A percentile compares a stretch with the other conserved stretches of the same genome.
These are phyloP conservation scores for Lunasporangiospora selenospora DNA, from an alignment of 192 early-diverging fungal genomes.

Conservation along the genomic window DNA sequence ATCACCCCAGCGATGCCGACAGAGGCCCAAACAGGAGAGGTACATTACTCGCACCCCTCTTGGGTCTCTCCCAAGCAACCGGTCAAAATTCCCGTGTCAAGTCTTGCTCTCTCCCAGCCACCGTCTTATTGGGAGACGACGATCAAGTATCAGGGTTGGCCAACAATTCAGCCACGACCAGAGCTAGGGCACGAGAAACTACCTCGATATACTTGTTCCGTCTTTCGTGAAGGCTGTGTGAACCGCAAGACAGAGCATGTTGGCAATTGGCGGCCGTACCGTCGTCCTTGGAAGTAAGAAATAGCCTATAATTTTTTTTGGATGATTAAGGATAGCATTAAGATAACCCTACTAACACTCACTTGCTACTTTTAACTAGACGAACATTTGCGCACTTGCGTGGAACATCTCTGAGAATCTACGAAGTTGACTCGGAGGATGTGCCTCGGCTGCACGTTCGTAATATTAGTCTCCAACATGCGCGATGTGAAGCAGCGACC, in stretches of 20 bases:
- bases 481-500: conserved; percentile 42
- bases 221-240: conserved; percentile 50
- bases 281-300: conserved; percentile 56
- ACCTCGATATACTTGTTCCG: conserved; percentile 55
- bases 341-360: too few relatives aligned
- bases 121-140: conserved; percentile 44
- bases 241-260: conserved; percentile 54
- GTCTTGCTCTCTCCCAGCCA: conserved; percentile 25
- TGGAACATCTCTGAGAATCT: conserved; percentile 49
- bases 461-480: conserved; percentile 44
- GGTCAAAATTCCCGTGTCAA: conserved; percentile 30
- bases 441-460: conserved; percentile 38
- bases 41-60: too few relatives aligned
- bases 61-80: too few relatives aligned
- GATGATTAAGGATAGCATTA: too few relatives aligned
- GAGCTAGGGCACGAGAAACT: conserved; percentile 55
- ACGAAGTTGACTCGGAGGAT: conserved; percentile 44
- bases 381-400: conserved; percentile 51
- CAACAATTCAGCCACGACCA: conserved; percentile 29
- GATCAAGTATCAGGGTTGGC: conserved; percentile 39
- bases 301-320: background rate
- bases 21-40: too few relatives aligned
- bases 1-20: too few relatives aligned
- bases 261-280: conserved; percentile 34
- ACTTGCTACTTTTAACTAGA: conserved; percentile 8